phyloP scores from a whole-genome alignment of 306 rosid genomes.

The Begonia masoniana region DNA sequence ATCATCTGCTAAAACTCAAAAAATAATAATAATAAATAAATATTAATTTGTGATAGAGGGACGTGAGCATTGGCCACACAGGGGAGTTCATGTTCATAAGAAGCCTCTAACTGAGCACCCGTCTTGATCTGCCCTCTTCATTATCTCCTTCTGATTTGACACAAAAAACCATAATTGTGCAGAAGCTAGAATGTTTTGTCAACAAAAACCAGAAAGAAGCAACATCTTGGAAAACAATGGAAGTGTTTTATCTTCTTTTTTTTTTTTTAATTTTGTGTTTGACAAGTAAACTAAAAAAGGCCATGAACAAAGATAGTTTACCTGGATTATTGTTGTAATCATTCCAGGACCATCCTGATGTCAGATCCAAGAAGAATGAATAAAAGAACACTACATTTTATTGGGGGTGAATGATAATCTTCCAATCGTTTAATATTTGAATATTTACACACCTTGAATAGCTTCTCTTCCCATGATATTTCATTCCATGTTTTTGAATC shows the following conservation, averaged over 20 bases:
- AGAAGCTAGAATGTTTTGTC: neutral
- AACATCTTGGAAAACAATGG: neutral
- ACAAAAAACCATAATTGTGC: constrained; percentile 3
- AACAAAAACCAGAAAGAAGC: neutral
- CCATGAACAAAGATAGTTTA: constrained; percentile 17
- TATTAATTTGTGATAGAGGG: too few relatives aligned
- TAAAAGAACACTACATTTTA: neutral
- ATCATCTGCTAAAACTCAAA: too few relatives aligned
- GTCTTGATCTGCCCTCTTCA: constrained; percentile 48
- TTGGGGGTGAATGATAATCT: neutral
- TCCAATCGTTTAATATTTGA: neutral
- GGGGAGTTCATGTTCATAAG: constrained; percentile 6
- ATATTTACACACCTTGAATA: constrained; percentile 37
- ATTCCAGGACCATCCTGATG: constrained; percentile 64
- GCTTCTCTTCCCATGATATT: constrained; percentile 52
- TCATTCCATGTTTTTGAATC: constrained; percentile 50
- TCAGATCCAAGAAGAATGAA: constrained; percentile 10
- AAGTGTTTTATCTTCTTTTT: too few relatives aligned
- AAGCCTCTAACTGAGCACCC: constrained; percentile 28
- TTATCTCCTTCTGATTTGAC: constrained; percentile 45
- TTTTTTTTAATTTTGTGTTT: too few relatives aligned
- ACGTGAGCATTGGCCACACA: too few relatives aligned
- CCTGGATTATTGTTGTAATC: constrained; percentile 58
- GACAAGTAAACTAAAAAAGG: neutral
- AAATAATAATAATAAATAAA: too few relatives aligned